Percentiles rank a stretch among this genome's conserved stretches.
phyloP scores from a whole-genome alignment of 805 yeast genomes.

The Kuraishia borneana region DNA sequence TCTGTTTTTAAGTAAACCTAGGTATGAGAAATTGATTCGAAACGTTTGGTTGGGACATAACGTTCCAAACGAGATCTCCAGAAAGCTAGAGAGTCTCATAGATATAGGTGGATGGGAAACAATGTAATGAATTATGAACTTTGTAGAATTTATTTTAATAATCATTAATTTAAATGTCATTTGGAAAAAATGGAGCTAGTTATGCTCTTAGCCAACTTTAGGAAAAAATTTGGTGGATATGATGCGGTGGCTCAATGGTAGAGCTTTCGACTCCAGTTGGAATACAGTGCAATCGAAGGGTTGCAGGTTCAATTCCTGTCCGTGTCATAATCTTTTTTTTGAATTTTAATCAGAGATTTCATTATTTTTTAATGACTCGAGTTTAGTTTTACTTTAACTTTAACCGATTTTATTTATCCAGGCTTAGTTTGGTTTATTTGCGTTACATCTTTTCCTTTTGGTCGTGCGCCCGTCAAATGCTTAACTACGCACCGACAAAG shows the following conservation, averaged over 20 bases:
- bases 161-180: neutral
- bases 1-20: constrained; percentile 44
- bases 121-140: constrained; percentile 21
- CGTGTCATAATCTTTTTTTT: constrained; percentile 43
- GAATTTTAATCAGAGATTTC: no score
- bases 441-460: no score
- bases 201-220: neutral
- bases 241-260: constrained; percentile 59
- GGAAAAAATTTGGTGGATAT: neutral
- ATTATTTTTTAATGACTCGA: constrained; percentile 9
- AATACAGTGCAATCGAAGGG: constrained; percentile 53
- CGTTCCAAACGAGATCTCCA: constrained; percentile 62
- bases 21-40: constrained; percentile 58
- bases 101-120: constrained; percentile 98
- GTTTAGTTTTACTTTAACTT: neutral
- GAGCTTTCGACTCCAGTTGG: constrained; percentile 67
- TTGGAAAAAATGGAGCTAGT: neutral
- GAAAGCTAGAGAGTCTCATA: constrained; percentile 65
- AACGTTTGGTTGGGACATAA: constrained; percentile 73
- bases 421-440: no score
- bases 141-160: neutral
- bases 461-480: no score
- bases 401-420: no score
- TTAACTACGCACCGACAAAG: no score
- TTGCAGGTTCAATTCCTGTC: constrained; percentile 85